A percentile compares a stretch with the other conserved stretches of the same genome.
Conservation (phyloP, 768 basidiomycete species). For the Leccinellum albellum region DNA sequence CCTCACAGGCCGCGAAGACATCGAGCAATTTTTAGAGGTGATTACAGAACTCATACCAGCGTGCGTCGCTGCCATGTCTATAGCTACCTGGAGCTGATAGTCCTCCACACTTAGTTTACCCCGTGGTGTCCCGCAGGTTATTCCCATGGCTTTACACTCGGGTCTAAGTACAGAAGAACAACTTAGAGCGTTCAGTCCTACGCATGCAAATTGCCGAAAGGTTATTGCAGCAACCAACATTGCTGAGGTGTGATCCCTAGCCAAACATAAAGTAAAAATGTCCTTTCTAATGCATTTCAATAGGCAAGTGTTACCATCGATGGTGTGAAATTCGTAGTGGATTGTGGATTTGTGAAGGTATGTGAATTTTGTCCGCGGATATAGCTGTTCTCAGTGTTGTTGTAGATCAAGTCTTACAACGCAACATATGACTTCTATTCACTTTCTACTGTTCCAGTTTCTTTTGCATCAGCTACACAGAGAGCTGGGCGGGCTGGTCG, state of each 20-base stretch:
- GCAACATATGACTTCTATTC: slow-evolving; percentile 82
- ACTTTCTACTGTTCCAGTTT: slow-evolving; percentile 78
- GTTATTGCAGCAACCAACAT: slow-evolving; percentile 94
- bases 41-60: slow-evolving; percentile 74
- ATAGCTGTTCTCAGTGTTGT: background rate
- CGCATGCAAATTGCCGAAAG: slow-evolving; percentile 77
- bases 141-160: slow-evolving; percentile 80
- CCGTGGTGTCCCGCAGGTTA: slow-evolving; percentile 51
- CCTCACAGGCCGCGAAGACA: slow-evolving; percentile 93
- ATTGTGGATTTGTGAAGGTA: slow-evolving; percentile 95
- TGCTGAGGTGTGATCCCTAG: slow-evolving; percentile 63
- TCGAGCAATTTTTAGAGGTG: slow-evolving; percentile 81
- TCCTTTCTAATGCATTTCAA: background rate
- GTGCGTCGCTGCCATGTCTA: slow-evolving; percentile 35
- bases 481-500: slow-evolving; percentile 93
- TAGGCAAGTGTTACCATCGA: slow-evolving; percentile 97
- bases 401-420: slow-evolving; percentile 85
- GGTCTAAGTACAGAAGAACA: slow-evolving; percentile 89
- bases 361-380: background rate
- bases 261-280: background rate
- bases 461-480: slow-evolving; percentile 86
- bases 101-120: slow-evolving; percentile 39
- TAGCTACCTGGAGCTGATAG: background rate
- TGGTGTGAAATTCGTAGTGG: slow-evolving; percentile 90
- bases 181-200: slow-evolving; percentile 73